These are phyloP conservation scores for Cruciata laevipes DNA, from an alignment of 257 asterid genomes.

Conservation along the genomic window DNA sequence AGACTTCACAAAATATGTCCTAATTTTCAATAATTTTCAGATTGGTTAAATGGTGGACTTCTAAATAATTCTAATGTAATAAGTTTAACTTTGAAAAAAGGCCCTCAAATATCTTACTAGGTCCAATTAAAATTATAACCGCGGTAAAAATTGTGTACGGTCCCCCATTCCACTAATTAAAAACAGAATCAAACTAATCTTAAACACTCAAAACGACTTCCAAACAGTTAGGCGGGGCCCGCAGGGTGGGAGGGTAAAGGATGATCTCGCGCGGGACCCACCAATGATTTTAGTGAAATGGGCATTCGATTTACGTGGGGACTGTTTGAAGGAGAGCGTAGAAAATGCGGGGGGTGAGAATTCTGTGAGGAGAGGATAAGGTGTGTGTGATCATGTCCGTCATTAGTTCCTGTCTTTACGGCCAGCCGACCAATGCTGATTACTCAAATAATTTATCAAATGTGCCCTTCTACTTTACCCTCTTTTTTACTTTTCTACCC, in stretches of 20 bases:
- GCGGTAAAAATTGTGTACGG: too few relatives aligned
- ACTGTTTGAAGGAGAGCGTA: conserved; percentile 27
- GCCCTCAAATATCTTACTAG: too few relatives aligned
- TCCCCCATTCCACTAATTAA: neutral
- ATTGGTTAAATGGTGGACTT: too few relatives aligned
- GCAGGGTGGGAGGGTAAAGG: neutral
- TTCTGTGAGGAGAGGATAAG: neutral
- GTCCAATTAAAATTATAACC: too few relatives aligned
- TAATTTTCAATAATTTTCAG: too few relatives aligned
- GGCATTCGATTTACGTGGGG: conserved; percentile 25
- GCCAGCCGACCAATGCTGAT: conserved; percentile 37
- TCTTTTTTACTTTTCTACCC: neutral
- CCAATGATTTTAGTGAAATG: conserved; percentile 38
- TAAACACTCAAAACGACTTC: neutral
- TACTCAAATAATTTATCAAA: conserved; percentile 1
- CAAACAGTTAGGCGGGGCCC: neutral
- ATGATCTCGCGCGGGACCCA: conserved; percentile 20
- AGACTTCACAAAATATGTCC: too few relatives aligned
- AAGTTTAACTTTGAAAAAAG: too few relatives aligned
- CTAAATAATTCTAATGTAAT: too few relatives aligned
- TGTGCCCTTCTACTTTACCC: conserved; percentile 8
- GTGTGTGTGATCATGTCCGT: conserved; percentile 17
- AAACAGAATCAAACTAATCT: too few relatives aligned
- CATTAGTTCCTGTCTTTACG: conserved; percentile 27
- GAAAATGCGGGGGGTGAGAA: neutral